Conservation (phyloP, 768 basidiomycete genomes). For the Cystobasidium onofrii region DNA sequence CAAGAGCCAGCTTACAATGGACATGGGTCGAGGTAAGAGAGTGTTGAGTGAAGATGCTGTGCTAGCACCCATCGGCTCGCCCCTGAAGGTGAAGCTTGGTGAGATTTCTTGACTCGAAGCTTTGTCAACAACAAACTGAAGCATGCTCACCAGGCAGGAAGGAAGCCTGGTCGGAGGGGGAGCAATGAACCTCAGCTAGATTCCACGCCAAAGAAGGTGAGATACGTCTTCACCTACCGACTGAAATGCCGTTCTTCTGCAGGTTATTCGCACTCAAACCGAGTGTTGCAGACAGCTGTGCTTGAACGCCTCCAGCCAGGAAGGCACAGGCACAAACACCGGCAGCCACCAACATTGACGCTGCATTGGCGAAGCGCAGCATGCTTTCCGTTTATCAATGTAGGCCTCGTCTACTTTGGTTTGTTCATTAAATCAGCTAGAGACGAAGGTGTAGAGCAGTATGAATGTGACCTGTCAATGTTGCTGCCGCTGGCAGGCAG, state of each 20-base stretch:
- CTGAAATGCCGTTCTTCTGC: slow-evolving; percentile 21
- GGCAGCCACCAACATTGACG: background rate
- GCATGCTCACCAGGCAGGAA: slow-evolving; percentile 33
- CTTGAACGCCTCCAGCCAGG: background rate
- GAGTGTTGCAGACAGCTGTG: background rate
- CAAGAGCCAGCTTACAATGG: slow-evolving; percentile 2
- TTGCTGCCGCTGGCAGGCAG: too few relatives aligned
- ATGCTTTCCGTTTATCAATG: background rate
- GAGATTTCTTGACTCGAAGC: background rate
- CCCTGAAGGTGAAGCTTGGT: slow-evolving; percentile 9
- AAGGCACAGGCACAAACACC: background rate
- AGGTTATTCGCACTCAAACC: slow-evolving; percentile 24
- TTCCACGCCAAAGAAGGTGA: too few relatives aligned
- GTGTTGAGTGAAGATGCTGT: slow-evolving; percentile 20
- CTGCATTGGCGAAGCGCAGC: background rate
- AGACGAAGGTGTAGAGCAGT: too few relatives aligned
- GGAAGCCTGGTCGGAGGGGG: slow-evolving; percentile 11
- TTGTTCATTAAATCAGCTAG: too few relatives aligned
- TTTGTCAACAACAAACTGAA: background rate
- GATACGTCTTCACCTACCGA: too few relatives aligned
- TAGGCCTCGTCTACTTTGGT: background rate
- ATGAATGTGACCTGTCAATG: too few relatives aligned
- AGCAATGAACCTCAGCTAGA: background rate
- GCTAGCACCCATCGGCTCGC: slow-evolving; percentile 22
- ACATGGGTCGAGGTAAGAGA: slow-evolving; percentile 20